Evolutionary conservation across 2,329 filamentous ascomycete species (phyloP), one percentile per base, ranked within the genome.

Genomic region (Monosporascus cannonballus): DNA sequence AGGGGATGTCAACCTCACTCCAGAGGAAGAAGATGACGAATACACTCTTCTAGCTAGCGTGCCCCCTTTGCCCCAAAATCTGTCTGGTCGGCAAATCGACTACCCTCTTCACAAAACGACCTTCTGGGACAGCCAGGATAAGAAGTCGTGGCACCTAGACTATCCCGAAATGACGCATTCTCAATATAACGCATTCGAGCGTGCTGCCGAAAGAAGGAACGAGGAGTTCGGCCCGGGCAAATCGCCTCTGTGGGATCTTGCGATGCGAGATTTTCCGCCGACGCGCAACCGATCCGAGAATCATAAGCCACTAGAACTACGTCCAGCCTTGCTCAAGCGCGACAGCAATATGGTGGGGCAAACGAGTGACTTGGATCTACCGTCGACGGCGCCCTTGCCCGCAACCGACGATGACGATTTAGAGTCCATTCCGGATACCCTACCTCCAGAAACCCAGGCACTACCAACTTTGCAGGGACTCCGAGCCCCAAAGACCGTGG

Each of bases 111-210:
- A 75, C 58, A 84, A 85, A 57, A 73, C 71, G 6, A 73, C 73
- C 1, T 86, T 79, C 60, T 86, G 83, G 83, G 75, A 77, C 47
- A 68, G 71, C 3, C 71, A 73, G 45, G 76, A 85, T 58, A 71
- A 71, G 51, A 70, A 64, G 20, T 84, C 79, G 1, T 84, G 81
- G 75, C 83, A 86, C 57, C 71, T 84, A 4, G 65, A 79, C 49
- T 86, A 86, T 59, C 83, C 83, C 0, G 78, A 83, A 56, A 85
- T 86, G 80, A 84, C 78, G 0, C 76, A 80, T 52, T 70, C 81
- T 6, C 81, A 86, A 55, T 76, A 77, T 52, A 74, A 77, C 36
- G 78, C 76, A 2, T 85, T 84, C 64, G 68, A 72, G 18, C 64
- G 73, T n/a, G 80, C 78, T 17, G 81, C 81, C 1, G 60, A 69